Base-by-base conservation (phyloP, 768 basidiomycete species). In the Phanerochaete sordida region DNA sequence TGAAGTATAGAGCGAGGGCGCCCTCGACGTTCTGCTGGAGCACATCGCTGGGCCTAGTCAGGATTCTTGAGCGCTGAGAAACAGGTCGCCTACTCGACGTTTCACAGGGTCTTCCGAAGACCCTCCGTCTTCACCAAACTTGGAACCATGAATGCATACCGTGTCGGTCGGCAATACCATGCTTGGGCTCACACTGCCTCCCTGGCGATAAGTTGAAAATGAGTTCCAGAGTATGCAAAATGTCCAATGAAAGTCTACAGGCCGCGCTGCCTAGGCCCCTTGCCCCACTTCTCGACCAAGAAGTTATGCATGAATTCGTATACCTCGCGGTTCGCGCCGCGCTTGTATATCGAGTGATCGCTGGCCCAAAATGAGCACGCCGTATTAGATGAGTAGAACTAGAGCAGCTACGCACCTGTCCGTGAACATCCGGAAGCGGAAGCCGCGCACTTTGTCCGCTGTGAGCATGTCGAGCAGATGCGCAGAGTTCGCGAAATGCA, bases 391-490 rank as follows among this genome's bases (percentile, higher is more conserved):
- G 63, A 60, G 62, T 61, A 64, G 55, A 28, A 44, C 58, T 50
- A 65, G 45, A 62, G 44, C 27, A 19, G 55, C 6, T 26, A 68
- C 83, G 68, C 60, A 92, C 90, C 92, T 93, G 74, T 99, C 97
- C 24, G 94, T 94, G 75, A 98, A 99, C 91, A 98, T 93, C 69
- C 95, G 84, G 75, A 98, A 97, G 68, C 88, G 81, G 68, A 88
- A 91, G 61, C 81, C 81, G 66, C 88, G 79, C 47, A 98, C 82
- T 58, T 85, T 77, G 26, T 79, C 86, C 66, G 78, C 76, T 0
- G 95, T 98, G 65, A 99, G 83, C 87, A 97, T 95, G 73, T 98
- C 96, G 35, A 99, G 74, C 67, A 99, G 69, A 65, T 91, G 91
- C 13, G 94, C 94, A 56, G 90, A 86, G 75, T 99, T 95, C 39